A percentile compares a stretch with the other conserved stretches of the same genome.
Evolutionary conservation across 345 rosid genomes (phyloP).

Genomic region (Ceriops decandra): DNA sequence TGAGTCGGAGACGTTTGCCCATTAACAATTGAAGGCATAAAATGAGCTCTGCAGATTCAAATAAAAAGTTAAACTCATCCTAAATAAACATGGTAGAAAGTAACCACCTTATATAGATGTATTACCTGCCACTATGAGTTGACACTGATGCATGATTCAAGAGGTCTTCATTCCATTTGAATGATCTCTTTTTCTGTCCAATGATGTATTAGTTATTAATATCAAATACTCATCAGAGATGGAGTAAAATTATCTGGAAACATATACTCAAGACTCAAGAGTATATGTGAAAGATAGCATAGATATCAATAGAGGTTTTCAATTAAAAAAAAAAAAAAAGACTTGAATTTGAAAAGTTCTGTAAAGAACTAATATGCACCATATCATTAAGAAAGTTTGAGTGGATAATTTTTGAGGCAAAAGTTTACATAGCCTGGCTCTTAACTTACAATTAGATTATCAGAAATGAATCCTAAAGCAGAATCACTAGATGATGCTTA

Average conservation of each 20-base stretch:
- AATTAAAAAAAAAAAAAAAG: background rate
- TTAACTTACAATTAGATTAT: background rate
- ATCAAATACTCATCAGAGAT: background rate
- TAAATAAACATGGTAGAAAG: background rate
- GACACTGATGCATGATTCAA: conserved; percentile 10
- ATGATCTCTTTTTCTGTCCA: conserved; percentile 19
- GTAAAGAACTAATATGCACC: too few relatives aligned
- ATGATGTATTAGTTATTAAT: background rate
- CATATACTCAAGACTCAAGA: too few relatives aligned
- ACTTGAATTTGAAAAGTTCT: background rate
- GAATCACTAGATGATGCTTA: background rate
- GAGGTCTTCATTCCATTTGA: conserved; percentile 13
- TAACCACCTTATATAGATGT: background rate
- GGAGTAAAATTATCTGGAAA: background rate
- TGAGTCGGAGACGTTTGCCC: conserved; percentile 34
- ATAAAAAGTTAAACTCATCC: conserved; percentile 5
- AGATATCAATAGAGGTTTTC: background rate
- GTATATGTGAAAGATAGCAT: background rate
- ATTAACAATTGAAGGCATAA: conserved; percentile 42
- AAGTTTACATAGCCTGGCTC: background rate
- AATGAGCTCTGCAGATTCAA: conserved; percentile 50
- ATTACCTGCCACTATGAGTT: conserved; percentile 15
- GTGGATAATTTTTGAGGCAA: background rate
- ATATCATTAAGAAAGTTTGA: too few relatives aligned
- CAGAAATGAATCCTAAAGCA: background rate